These are phyloP conservation scores for Globisporangium sylvaticum DNA, from an alignment of 352 stramenopile species.

Conservation along the genomic window DNA sequence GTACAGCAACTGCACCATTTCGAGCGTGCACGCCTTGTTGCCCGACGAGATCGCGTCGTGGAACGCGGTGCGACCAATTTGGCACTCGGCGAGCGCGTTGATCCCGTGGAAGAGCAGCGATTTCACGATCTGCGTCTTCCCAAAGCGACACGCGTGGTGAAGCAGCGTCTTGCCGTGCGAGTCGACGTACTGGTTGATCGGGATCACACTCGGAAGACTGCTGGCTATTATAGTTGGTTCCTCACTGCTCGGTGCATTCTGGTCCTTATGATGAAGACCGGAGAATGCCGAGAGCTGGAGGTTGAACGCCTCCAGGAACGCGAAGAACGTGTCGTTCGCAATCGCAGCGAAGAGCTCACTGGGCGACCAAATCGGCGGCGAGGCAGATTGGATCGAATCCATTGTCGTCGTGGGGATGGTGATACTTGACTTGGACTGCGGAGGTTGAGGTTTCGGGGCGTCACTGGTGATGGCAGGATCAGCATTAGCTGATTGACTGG, in stretches of 20 bases:
- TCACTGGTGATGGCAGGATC: background rate
- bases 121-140: constrained; percentile 48
- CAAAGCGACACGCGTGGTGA: constrained; percentile 55
- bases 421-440: background rate
- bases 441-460: background rate
- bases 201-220: constrained; percentile 3
- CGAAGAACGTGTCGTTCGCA: constrained; percentile 18
- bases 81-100: constrained; percentile 32
- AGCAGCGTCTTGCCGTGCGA: constrained; percentile 54
- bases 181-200: constrained; percentile 42
- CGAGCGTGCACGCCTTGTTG: constrained; percentile 23
- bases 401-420: background rate
- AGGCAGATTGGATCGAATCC: background rate
- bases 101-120: constrained; percentile 55
- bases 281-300: constrained; percentile 8
- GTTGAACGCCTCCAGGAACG: constrained; percentile 17
- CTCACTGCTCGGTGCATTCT: background rate
- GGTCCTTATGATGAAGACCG: background rate
- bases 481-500: background rate
- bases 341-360: constrained; percentile 17
- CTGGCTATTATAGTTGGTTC: background rate
- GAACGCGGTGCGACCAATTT: constrained; percentile 49
- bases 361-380: constrained; percentile 5
- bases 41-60: constrained; percentile 46
- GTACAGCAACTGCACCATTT: constrained; percentile 43